Base-by-base conservation (phyloP, 176 grass and related monocot genomes). In the Cenchrus fungigraminus region DNA sequence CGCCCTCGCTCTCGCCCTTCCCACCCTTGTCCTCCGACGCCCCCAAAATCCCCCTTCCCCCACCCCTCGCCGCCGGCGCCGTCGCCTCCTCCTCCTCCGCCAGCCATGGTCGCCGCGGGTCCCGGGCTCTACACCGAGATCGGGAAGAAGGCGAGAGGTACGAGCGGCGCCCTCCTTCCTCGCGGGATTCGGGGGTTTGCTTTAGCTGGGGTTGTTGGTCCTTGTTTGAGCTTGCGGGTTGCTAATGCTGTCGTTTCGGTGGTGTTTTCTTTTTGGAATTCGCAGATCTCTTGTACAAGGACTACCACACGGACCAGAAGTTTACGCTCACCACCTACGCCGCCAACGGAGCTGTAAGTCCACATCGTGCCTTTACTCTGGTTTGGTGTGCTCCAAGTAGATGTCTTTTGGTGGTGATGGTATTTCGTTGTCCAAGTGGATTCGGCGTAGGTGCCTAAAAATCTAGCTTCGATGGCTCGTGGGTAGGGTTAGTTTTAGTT, bases 271-370 rank as follows among this genome's bases (percentile, higher is more conserved):
- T 54, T 5, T 16, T 43, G 45, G 60, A 2, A 20, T 73, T 76
- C 43, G 77, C 65, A 92, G 87, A 94, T 92, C 87, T 94, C 86
- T 70, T 94, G 42, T 92, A 90, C 65, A 94, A 62, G 87, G 92
- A 92, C 77, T 94, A 80, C 70, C 85, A 81, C 16, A 92, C 90
- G 42, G 87, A 86, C 77, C 87, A 88, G 66, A 94, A 90, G 79
- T 92, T 94, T 60, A 88, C 90, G 60, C 53, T 94, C 82, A 90
- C 90, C 53, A 90, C 85, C 76, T 83, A 76, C 90, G 81, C 92
- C 14, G 25, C 74, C 2, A 91, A 92, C 44, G 87, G 92, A 80
- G 82, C 88, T 49, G 92, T 94, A 58, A 89, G 85, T 84, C 43
- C 71, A 1, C 12, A 19, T 17, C 8, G 25, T 63, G 56, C 56